These are phyloP conservation scores for Neurospora sp. DNA, from an alignment of 495 filamentous ascomycete species.

Conservation along the genomic window DNA sequence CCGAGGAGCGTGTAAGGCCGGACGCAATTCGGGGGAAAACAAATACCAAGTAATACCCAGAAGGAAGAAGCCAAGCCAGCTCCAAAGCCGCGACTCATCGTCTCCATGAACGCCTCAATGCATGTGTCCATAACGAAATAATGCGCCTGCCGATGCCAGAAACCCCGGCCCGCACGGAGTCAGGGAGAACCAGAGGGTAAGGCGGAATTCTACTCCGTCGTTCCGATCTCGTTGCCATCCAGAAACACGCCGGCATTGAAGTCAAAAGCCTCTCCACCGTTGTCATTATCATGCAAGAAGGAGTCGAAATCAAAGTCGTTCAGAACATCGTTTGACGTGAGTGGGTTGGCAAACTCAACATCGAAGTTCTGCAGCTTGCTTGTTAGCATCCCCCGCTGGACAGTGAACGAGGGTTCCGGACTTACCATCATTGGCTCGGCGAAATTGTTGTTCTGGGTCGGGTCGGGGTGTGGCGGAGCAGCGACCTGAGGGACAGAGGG, in stretches of 20 bases:
- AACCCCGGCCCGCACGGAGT: slow-evolving; percentile 42
- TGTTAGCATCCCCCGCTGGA: slow-evolving; percentile 5
- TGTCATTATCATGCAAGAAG: slow-evolving; percentile 53
- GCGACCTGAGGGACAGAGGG: slow-evolving; percentile 36
- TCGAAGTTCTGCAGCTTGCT: slow-evolving; percentile 21
- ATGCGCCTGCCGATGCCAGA: slow-evolving; percentile 21
- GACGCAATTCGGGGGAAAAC: neutral
- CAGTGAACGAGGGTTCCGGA: neutral
- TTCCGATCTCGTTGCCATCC: slow-evolving; percentile 37
- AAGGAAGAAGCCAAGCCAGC: neutral
- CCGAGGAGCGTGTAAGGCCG: neutral
- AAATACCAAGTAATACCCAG: neutral
- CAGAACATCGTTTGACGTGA: slow-evolving; percentile 61
- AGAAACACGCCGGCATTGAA: slow-evolving; percentile 31
- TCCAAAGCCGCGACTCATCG: neutral
- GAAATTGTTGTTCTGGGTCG: slow-evolving; percentile 23
- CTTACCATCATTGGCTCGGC: slow-evolving; percentile 26
- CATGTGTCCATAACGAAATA: neutral
- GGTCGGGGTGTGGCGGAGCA: slow-evolving; percentile 36
- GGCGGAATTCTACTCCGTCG: slow-evolving; percentile 31
- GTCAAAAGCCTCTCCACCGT: slow-evolving; percentile 35
- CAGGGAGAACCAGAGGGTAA: slow-evolving; percentile 17
- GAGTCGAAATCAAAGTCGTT: slow-evolving; percentile 95
- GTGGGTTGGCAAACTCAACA: slow-evolving; percentile 52
- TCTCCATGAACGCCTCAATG: neutral